A percentile compares a stretch with the other conserved stretches of the same genome.
Conservation (phyloP, 805 yeast genomes). For the Candida ponderosae region DNA sequence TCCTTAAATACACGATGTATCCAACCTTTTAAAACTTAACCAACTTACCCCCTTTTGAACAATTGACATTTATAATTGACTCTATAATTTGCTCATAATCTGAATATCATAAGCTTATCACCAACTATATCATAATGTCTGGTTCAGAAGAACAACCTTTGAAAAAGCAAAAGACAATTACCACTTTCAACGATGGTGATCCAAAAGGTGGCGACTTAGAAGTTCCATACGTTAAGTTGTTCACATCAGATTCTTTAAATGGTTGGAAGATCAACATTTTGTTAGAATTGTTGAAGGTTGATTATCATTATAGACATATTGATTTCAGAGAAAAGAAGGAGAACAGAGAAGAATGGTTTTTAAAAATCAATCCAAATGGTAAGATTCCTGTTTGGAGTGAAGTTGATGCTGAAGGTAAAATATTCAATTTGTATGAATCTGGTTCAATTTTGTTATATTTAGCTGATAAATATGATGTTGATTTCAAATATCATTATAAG, state of each 20-base stretch:
- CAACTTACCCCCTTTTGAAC: too few relatives aligned
- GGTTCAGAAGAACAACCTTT: too few relatives aligned
- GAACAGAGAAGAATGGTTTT: slow-evolving; percentile 49
- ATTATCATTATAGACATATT: slow-evolving; percentile 27
- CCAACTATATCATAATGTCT: too few relatives aligned
- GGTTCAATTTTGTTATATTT: slow-evolving; percentile 56
- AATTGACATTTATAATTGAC: too few relatives aligned
- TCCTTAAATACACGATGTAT: too few relatives aligned
- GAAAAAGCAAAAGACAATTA: background rate
- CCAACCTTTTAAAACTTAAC: too few relatives aligned
- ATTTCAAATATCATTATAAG: slow-evolving; percentile 29
- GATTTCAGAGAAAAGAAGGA: slow-evolving; percentile 30
- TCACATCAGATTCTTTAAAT: slow-evolving; percentile 31
- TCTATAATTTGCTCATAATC: too few relatives aligned
- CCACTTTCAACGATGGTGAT: slow-evolving; percentile 9
- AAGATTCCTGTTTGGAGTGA: slow-evolving; percentile 47
- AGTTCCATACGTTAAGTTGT: slow-evolving; percentile 35
- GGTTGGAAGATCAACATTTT: slow-evolving; percentile 30
- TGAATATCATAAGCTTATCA: too few relatives aligned
- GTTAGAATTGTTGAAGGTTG: slow-evolving; percentile 25
- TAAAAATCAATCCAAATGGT: slow-evolving; percentile 52
- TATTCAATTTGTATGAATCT: slow-evolving; percentile 41
- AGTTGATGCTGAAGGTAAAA: slow-evolving; percentile 27
- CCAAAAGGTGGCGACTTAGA: slow-evolving; percentile 10
- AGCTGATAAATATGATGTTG: slow-evolving; percentile 50